phyloP scores from a whole-genome alignment of 768 basidiomycete genomes.

The Trametes sanguinea region DNA sequence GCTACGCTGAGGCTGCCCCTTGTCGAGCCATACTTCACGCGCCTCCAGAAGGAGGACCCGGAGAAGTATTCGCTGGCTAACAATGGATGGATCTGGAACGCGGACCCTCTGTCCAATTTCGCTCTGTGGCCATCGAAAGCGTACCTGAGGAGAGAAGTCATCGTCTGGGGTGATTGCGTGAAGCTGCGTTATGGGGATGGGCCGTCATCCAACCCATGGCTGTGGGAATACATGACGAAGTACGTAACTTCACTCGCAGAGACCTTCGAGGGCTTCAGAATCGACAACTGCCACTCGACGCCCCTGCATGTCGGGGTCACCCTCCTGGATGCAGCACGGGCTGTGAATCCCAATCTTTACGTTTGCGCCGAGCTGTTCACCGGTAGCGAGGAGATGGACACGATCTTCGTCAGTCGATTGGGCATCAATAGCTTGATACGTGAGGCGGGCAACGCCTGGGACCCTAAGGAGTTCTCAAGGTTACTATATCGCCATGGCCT shows the following conservation, averaged over 20 bases:
- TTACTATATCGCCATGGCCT: conserved; percentile 89
- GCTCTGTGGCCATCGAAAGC: conserved; percentile 90
- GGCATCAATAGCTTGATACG: conserved; percentile 93
- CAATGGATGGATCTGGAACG: conserved; percentile 99
- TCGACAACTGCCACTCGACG: conserved; percentile 99
- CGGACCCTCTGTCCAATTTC: conserved; percentile 93
- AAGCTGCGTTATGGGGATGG: conserved; percentile 91
- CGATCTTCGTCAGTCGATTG: conserved; percentile 85
- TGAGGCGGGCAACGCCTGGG: conserved; percentile 90
- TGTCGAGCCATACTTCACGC: conserved; percentile 92
- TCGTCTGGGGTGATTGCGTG: conserved; percentile 98
- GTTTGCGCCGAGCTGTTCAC: conserved; percentile 98
- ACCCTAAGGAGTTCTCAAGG: conserved; percentile 88
- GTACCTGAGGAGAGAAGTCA: conserved; percentile 93
- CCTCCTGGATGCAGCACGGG: conserved; percentile 89
- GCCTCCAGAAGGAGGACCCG: conserved; percentile 57
- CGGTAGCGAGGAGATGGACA: conserved; percentile 91
- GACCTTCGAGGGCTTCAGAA: conserved; percentile 92
- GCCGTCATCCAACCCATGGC: conserved; percentile 85
- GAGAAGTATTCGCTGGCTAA: conserved; percentile 82
- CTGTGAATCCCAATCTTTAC: conserved; percentile 89
- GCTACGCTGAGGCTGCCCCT: conserved; percentile 65
- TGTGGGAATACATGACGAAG: conserved; percentile 88
- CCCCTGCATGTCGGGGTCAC: conserved; percentile 94
- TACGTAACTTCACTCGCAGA: conserved; percentile 82